These are phyloP conservation scores for Xylariaceae sp. DNA, from an alignment of 2,329 filamentous ascomycete genomes.

Conservation along the genomic window DNA sequence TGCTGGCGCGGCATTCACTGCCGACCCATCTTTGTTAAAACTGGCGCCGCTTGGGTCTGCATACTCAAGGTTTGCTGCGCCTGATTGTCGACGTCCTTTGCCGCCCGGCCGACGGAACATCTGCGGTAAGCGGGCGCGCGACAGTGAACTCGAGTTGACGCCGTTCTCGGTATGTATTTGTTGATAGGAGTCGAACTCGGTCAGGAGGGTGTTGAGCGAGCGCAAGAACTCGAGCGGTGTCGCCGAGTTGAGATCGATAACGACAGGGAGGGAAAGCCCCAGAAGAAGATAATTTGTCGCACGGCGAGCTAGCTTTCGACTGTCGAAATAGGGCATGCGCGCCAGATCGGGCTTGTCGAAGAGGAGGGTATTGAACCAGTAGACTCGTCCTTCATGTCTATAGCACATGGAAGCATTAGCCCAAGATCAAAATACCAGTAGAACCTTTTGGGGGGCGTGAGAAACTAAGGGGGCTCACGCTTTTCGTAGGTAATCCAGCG, in stretches of 20 bases:
- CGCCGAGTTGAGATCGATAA: slow-evolving; percentile 84
- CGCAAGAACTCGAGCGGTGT: slow-evolving; percentile 85
- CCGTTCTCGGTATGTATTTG: slow-evolving; percentile 82
- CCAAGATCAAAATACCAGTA: background rate
- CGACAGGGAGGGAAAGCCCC: slow-evolving; percentile 85
- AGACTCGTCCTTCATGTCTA: slow-evolving; percentile 91
- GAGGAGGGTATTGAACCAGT: slow-evolving; percentile 98
- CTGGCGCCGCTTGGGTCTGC: slow-evolving; percentile 27
- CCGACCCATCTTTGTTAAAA: slow-evolving; percentile 37
- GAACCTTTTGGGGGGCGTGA: too few species aligned
- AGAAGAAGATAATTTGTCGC: slow-evolving; percentile 94
- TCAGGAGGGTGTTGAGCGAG: slow-evolving; percentile 80
- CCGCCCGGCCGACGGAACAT: slow-evolving; percentile 75
- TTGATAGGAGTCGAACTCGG: slow-evolving; percentile 94
- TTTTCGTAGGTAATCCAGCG: slow-evolving; percentile 89
- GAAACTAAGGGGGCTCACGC: slow-evolving; percentile 64
- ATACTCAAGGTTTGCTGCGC: slow-evolving; percentile 45
- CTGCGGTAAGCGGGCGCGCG: slow-evolving; percentile 78
- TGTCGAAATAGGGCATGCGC: slow-evolving; percentile 84
- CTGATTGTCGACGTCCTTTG: slow-evolving; percentile 63
- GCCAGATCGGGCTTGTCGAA: slow-evolving; percentile 83
- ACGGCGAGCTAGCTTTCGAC: slow-evolving; percentile 82
- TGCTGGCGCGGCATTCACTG: slow-evolving; percentile 43
- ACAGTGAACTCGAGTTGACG: slow-evolving; percentile 69
- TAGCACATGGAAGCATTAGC: slow-evolving; percentile 5